Evolutionary conservation across 441 rosid species (phyloP).

Genomic region (Syzygium malaccense): DNA sequence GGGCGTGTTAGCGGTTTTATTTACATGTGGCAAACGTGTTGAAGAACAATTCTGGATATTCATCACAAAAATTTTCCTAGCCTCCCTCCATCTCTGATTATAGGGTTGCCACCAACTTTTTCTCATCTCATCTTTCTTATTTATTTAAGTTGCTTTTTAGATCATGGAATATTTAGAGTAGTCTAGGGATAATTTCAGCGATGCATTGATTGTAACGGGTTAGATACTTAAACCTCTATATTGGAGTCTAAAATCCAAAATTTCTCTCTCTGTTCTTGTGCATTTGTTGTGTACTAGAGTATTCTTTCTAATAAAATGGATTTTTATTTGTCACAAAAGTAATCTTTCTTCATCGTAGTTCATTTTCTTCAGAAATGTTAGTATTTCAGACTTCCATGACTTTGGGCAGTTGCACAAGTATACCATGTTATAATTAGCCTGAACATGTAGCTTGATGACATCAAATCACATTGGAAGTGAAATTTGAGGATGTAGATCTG

Average conservation of each 20-base stretch:
- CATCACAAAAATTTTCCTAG: neutral
- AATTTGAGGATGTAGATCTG: neutral
- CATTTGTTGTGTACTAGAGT: neutral
- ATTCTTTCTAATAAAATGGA: neutral
- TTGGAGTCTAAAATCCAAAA: neutral
- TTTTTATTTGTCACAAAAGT: neutral
- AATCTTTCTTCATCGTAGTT: neutral
- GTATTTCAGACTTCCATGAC: neutral
- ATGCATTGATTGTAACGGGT: neutral
- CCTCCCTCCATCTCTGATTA: neutral
- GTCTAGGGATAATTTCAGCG: neutral
- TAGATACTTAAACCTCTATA: neutral
- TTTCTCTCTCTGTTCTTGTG: neutral
- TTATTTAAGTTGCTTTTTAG: neutral
- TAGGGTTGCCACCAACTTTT: neutral
- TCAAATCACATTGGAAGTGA: neutral
- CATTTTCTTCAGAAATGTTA: neutral
- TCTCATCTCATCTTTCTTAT: neutral
- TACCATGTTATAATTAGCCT: neutral
- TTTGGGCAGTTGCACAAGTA: neutral
- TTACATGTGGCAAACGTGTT: neutral
- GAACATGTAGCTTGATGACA: neutral
- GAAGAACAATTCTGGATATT: neutral
- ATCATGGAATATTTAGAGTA: neutral
- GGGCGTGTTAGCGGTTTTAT: neutral